A percentile compares a stretch with the other conserved stretches of the same genome.
Conservation (phyloP, 805 yeast genomes). For the Lachancea thermotolerans region DNA sequence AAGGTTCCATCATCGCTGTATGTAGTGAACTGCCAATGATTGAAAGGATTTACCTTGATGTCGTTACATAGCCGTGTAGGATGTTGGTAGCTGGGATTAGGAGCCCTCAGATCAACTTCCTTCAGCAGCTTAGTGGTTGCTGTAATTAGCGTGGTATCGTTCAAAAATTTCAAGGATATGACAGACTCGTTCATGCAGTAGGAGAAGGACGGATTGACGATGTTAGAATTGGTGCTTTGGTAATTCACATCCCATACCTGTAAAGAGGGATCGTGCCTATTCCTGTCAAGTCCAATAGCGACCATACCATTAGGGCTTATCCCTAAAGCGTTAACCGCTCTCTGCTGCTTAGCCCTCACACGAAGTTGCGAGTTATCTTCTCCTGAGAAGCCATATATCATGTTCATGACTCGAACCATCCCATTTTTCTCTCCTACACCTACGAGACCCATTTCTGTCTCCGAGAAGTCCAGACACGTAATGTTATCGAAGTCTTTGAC, state of each 20-base stretch:
- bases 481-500: slow-evolving; percentile 61
- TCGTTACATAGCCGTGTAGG: slow-evolving; percentile 69
- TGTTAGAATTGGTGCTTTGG: slow-evolving; percentile 45
- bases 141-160: slow-evolving; percentile 54
- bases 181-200: slow-evolving; percentile 71
- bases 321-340: slow-evolving; percentile 71
- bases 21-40: slow-evolving; percentile 61
- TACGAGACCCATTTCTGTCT: slow-evolving; percentile 46
- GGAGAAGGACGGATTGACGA: slow-evolving; percentile 48
- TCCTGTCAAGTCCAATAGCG: slow-evolving; percentile 75
- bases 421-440: slow-evolving; percentile 78
- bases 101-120: slow-evolving; percentile 66
- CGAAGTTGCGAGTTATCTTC: slow-evolving; percentile 13
- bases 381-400: slow-evolving; percentile 29
- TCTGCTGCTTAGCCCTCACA: slow-evolving; percentile 53
- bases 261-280: slow-evolving; percentile 66
- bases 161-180: slow-evolving; percentile 58
- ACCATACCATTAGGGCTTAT: slow-evolving; percentile 59
- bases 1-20: slow-evolving; percentile 79
- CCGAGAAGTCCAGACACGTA: slow-evolving; percentile 60
- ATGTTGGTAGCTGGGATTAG: slow-evolving; percentile 61
- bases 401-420: slow-evolving; percentile 53
- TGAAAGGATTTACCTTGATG: slow-evolving; percentile 62
- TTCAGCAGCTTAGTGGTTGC: slow-evolving; percentile 74
- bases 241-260: slow-evolving; percentile 75